Conservation (phyloP, 2,329 filamentous ascomycete species). For the Lithohypha guttulata region DNA sequence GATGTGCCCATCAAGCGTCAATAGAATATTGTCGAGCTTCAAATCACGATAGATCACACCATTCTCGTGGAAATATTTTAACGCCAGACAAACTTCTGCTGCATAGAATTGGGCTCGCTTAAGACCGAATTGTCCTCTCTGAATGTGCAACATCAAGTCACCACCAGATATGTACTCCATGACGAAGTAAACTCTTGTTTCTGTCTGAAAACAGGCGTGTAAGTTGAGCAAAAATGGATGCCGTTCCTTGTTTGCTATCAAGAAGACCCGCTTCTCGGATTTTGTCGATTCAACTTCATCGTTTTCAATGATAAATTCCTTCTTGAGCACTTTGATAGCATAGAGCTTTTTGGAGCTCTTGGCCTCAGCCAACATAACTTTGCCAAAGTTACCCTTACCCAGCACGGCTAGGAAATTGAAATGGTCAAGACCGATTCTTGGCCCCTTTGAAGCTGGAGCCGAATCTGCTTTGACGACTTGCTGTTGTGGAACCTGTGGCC, state of each 20-base stretch:
- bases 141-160: constrained; percentile 98
- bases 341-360: constrained; percentile 87
- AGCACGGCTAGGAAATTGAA: constrained; percentile 98
- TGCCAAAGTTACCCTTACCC: constrained; percentile 98
- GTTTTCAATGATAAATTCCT: constrained; percentile 99
- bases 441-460: constrained; percentile 23
- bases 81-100: constrained; percentile 86
- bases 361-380: constrained; percentile 98
- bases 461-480: constrained; percentile 16
- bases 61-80: constrained; percentile 99
- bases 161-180: constrained; percentile 99
- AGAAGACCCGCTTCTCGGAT: constrained; percentile 93
- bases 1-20: constrained; percentile 92
- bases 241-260: constrained; percentile 92
- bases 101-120: constrained; percentile 99
- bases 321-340: constrained; percentile 98
- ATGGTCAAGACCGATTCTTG: constrained; percentile 84
- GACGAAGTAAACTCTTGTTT: constrained; percentile 96
- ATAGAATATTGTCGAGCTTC: constrained; percentile 77
- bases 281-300: constrained; percentile 97
- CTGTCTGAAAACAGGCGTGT: constrained; percentile 97
- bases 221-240: constrained; percentile 93
- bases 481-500: constrained; percentile 22
- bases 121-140: constrained; percentile 87
- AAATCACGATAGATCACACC: constrained; percentile 89